phyloP scores from a whole-genome alignment of 2,329 filamentous ascomycete genomes.

The Epichloe baconii region DNA sequence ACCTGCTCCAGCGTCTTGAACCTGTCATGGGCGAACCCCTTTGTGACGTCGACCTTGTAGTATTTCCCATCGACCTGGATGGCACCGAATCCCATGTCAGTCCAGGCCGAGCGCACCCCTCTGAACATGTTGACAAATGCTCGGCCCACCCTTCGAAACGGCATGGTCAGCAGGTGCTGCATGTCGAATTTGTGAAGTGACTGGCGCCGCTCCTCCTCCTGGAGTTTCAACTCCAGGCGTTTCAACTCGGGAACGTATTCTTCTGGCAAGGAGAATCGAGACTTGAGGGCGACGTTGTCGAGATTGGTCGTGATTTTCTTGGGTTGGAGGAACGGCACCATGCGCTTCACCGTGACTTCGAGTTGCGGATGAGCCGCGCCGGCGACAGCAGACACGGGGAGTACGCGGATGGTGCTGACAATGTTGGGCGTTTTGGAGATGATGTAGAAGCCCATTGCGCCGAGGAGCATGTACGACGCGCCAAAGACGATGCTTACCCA shows the following conservation, averaged over 20 bases:
- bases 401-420: constrained; percentile 42
- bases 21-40: constrained; percentile 45
- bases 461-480: constrained; percentile 46
- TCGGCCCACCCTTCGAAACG: constrained; percentile 37
- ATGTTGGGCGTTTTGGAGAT: constrained; percentile 43
- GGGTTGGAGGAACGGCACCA: constrained; percentile 33
- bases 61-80: constrained; percentile 32
- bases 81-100: constrained; percentile 41
- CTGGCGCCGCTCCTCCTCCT: constrained; percentile 25
- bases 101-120: constrained; percentile 37
- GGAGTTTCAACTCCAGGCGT: constrained; percentile 17
- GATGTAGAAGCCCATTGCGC: constrained; percentile 45
- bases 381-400: constrained; percentile 26
- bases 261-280: constrained; percentile 25
- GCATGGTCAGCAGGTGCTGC: constrained; percentile 42
- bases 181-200: constrained; percentile 36
- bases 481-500: constrained; percentile 47
- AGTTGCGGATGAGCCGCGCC: constrained; percentile 26
- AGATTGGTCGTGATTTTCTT: constrained; percentile 27
- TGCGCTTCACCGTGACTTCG: constrained; percentile 38
- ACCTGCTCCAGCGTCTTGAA: constrained; percentile 46
- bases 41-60: constrained; percentile 45
- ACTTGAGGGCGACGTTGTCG: constrained; percentile 21
- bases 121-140: constrained; percentile 28
- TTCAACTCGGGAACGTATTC: constrained; percentile 24